Evolutionary conservation across 139 green algal species (phyloP), one percentile per base, ranked within the genome.

Genomic region (Volvox africanus): DNA sequence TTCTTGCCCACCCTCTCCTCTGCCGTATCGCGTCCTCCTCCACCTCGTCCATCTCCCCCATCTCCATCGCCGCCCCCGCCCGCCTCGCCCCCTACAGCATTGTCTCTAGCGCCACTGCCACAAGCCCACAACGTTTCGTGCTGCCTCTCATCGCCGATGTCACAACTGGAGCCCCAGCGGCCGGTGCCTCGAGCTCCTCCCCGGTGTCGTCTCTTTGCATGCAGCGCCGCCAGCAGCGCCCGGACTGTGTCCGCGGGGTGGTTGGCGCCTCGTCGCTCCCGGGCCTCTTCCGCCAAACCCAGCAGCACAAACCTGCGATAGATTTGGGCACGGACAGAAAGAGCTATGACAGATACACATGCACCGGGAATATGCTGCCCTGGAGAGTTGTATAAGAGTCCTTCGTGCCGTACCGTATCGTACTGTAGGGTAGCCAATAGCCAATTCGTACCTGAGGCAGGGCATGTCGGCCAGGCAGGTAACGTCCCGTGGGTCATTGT

Each of bases 391-490:
- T 14, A 28, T 32, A 6, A 82, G 1, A 17, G 1, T 2, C 30
- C 30, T 26, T 82, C 13, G 17, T 61, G 17, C 18, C 32, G 16
- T 28, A n/a, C 79, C 24, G 26, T 17, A 30, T 22, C 44, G 9
- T 37, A 17, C 44, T 55, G 44, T 55, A 30, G 26, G 44, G 24
- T 30, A 18, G 20, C 12, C 80, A 55, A 18, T 1, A 32, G 18
- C 61, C 30, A 50, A 32, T 33, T 32, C 82, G 26, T 33, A 88
- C 82, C 82, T 65, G 21, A 88, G 65, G 1, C 20, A 11, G 21
- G 33, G 82, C 82, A 88, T 65, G 62, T 44, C 62, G n/a, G 33
- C 82, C 82, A 88, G 82, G 65, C 65, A 62, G 82, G 30, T 50
- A 19, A 88, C 18, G 61, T 80, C 68, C 68, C 37, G 21, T 61